phyloP scores from a whole-genome alignment of 2,329 filamentous ascomycete species.

The Cadophora malorum region DNA sequence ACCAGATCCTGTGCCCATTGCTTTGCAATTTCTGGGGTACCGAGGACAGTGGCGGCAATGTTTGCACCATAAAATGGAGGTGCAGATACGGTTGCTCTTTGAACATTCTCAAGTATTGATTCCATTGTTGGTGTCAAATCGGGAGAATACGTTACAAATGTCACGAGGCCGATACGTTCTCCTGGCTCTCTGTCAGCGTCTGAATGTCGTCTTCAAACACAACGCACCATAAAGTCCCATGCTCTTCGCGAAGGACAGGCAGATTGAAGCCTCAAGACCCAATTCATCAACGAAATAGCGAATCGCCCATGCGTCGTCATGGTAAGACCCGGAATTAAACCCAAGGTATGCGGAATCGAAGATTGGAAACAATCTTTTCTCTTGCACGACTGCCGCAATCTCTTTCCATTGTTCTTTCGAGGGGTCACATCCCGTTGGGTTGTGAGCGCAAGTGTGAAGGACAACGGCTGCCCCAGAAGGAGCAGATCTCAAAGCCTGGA shows the following conservation, averaged over 20 bases:
- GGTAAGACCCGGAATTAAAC: too few species aligned
- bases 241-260: too few species aligned
- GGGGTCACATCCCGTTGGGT: conserved; percentile 52
- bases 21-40: conserved; percentile 38
- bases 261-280: too few species aligned
- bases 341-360: too few species aligned
- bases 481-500: conserved; percentile 42
- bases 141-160: conserved; percentile 39
- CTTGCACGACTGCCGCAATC: conserved; percentile 39
- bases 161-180: conserved; percentile 29
- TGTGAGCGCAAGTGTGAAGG: conserved; percentile 53
- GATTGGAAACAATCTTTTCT: neutral
- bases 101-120: too few species aligned
- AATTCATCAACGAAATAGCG: too few species aligned
- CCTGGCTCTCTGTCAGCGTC: conserved; percentile 7
- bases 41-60: neutral
- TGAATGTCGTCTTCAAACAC: too few species aligned
- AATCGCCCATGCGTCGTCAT: too few species aligned
- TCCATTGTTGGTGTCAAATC: conserved; percentile 30
- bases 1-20: conserved; percentile 48
- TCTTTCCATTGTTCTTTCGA: conserved; percentile 45
- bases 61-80: neutral
- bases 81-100: too few species aligned
- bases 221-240: too few species aligned
- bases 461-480: conserved; percentile 44